Conservation (phyloP, 2,329 filamentous ascomycete genomes). For the Whalleya microplaca region DNA sequence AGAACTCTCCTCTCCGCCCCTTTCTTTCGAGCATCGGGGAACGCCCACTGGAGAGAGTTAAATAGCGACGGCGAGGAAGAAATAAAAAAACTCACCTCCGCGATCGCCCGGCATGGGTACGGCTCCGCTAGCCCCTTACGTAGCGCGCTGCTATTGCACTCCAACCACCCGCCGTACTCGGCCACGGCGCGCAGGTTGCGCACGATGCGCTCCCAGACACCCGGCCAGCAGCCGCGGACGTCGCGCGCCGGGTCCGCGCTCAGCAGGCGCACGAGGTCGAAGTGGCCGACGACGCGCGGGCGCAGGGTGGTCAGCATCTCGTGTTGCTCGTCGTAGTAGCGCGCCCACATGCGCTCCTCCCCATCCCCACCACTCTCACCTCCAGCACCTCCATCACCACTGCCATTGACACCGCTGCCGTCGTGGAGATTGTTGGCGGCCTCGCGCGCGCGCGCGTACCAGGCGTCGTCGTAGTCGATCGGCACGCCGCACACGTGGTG, state of each 20-base stretch:
- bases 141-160: conserved; percentile 86
- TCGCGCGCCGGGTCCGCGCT: conserved; percentile 69
- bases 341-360: conserved; percentile 75
- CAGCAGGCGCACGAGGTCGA: conserved; percentile 86
- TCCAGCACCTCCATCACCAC: conserved; percentile 20
- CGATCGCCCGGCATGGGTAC: conserved; percentile 81
- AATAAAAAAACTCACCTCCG: conserved; percentile 59
- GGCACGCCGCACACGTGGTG: conserved; percentile 87
- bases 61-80: no score
- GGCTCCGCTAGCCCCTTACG: conserved; percentile 90
- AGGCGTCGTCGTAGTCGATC: conserved; percentile 79
- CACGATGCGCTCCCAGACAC: conserved; percentile 74
- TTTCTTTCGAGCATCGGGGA: not conserved
- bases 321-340: conserved; percentile 87
- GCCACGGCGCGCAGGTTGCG: conserved; percentile 75
- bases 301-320: conserved; percentile 75
- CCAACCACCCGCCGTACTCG: conserved; percentile 78
- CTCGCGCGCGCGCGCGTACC: conserved; percentile 68
- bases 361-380: conserved; percentile 51
- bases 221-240: conserved; percentile 54
- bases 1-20: not conserved
- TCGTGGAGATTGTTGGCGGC: conserved; percentile 36
- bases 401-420: no score
- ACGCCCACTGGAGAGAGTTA: no score
- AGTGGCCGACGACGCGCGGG: conserved; percentile 87